A percentile compares a stretch with the other conserved stretches of the same genome.
phyloP scores from a whole-genome alignment of 495 filamentous ascomycete species.

The Podospora tetraspora region DNA sequence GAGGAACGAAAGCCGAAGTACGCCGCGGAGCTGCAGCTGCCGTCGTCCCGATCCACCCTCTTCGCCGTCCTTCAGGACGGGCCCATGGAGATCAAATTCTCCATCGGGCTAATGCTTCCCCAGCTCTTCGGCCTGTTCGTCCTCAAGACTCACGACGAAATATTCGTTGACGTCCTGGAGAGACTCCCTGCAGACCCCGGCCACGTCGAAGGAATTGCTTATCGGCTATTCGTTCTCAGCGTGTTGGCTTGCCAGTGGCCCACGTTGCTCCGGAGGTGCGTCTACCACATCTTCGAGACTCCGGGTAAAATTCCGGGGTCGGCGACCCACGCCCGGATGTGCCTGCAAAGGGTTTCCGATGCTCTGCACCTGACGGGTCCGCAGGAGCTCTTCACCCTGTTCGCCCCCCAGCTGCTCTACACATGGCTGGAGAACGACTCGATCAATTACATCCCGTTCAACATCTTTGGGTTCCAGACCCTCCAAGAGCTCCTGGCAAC shows the following conservation, averaged over 20 bases:
- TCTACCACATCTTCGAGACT: constrained; percentile 90
- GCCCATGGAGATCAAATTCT: constrained; percentile 69
- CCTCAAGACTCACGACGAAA: constrained; percentile 70
- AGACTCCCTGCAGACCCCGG: constrained; percentile 65
- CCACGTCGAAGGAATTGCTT: constrained; percentile 76
- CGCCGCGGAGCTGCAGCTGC: constrained; percentile 47
- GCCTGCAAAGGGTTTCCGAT: constrained; percentile 59
- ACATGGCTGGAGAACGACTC: constrained; percentile 73
- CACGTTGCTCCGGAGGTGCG: constrained; percentile 71
- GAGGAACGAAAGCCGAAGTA: constrained; percentile 61
- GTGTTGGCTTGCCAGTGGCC: constrained; percentile 74
- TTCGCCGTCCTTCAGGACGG: constrained; percentile 63
- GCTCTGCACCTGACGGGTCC: constrained; percentile 58
- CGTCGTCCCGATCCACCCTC: constrained; percentile 68
- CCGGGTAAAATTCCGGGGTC: constrained; percentile 62
- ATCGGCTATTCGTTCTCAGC: constrained; percentile 70
- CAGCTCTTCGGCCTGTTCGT: constrained; percentile 72
- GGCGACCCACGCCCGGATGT: constrained; percentile 62
- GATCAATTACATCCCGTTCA: constrained; percentile 66
- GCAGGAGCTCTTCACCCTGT: constrained; percentile 73
- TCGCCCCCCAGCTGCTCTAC: constrained; percentile 86
- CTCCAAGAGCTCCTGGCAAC: constrained; percentile 65
- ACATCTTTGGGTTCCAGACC: constrained; percentile 70
- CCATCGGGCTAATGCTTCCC: constrained; percentile 61
- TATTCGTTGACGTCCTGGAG: constrained; percentile 71